A percentile compares a stretch with the other conserved stretches of the same genome.
These are phyloP conservation scores for Phytopythium chamaehyphon DNA, from an alignment of 352 stramenopile species.

Conservation along the genomic window DNA sequence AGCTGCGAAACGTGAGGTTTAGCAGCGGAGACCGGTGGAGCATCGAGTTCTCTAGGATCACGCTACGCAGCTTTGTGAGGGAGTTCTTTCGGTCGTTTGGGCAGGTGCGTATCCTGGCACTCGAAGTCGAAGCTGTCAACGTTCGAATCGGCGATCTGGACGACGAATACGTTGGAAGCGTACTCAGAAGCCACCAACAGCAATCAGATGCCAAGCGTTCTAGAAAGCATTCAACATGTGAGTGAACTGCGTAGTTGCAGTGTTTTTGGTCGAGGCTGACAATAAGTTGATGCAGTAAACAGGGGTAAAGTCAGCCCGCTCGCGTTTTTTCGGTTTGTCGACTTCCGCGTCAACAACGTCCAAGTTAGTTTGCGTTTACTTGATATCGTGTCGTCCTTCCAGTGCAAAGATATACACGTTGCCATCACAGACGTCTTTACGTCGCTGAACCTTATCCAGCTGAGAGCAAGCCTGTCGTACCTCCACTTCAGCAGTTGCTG, in stretches of 20 bases:
- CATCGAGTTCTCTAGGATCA: slow-evolving; percentile 41
- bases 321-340: slow-evolving; percentile 62
- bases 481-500: slow-evolving; percentile 11
- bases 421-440: slow-evolving; percentile 62
- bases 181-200: slow-evolving; percentile 16
- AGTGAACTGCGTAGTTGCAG: neutral
- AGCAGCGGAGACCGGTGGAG: slow-evolving; percentile 24
- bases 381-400: slow-evolving; percentile 24
- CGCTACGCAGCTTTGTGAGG: slow-evolving; percentile 42
- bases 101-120: slow-evolving; percentile 64
- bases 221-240: neutral
- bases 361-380: slow-evolving; percentile 31
- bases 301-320: slow-evolving; percentile 31
- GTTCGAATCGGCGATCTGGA: slow-evolving; percentile 33
- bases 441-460: slow-evolving; percentile 37
- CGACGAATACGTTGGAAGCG: slow-evolving; percentile 23
- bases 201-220: neutral
- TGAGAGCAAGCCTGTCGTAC: slow-evolving; percentile 24
- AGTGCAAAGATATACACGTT: slow-evolving; percentile 37
- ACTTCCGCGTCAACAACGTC: slow-evolving; percentile 39
- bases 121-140: slow-evolving; percentile 44
- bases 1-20: slow-evolving; percentile 46
- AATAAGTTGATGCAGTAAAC: slow-evolving; percentile 4
- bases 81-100: slow-evolving; percentile 75
- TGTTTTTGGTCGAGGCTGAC: too few species aligned